These are phyloP conservation scores for Debaryomyces udenii DNA, from an alignment of 1,139 yeast genomes.

Conservation along the genomic window DNA sequence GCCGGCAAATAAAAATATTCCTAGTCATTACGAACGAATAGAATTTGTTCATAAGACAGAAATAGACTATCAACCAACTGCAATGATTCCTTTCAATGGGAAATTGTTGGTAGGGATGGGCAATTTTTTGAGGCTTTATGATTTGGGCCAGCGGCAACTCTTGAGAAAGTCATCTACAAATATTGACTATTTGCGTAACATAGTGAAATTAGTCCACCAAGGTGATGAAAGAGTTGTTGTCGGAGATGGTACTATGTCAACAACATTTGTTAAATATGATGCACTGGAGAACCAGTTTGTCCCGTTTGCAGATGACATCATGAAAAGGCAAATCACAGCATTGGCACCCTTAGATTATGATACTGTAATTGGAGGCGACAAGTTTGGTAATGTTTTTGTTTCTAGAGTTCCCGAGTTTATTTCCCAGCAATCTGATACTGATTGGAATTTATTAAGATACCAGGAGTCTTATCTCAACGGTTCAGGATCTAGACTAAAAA, in stretches of 20 bases:
- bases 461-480: conserved; percentile 51
- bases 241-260: conserved; percentile 67
- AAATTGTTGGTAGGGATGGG: conserved; percentile 63
- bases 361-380: conserved; percentile 86
- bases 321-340: conserved; percentile 68
- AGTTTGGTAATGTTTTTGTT: conserved; percentile 78
- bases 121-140: conserved; percentile 61
- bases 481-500: conserved; percentile 54
- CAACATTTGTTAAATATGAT: conserved; percentile 60
- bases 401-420: conserved; percentile 57
- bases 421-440: conserved; percentile 52
- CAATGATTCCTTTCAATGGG: conserved; percentile 62
- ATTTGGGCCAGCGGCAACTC: conserved; percentile 78
- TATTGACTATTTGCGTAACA: conserved; percentile 41
- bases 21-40: conserved; percentile 33
- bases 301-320: conserved; percentile 69
- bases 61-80: conserved; percentile 51
- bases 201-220: conserved; percentile 54
- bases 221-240: conserved; percentile 61
- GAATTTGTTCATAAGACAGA: conserved; percentile 64
- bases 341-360: conserved; percentile 66
- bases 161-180: conserved; percentile 61
- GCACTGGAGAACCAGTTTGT: conserved; percentile 53
- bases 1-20: neutral
- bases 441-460: conserved; percentile 45